Base-by-base conservation (phyloP, 2,329 filamentous ascomycete species). In the Penicillium sp. region DNA sequence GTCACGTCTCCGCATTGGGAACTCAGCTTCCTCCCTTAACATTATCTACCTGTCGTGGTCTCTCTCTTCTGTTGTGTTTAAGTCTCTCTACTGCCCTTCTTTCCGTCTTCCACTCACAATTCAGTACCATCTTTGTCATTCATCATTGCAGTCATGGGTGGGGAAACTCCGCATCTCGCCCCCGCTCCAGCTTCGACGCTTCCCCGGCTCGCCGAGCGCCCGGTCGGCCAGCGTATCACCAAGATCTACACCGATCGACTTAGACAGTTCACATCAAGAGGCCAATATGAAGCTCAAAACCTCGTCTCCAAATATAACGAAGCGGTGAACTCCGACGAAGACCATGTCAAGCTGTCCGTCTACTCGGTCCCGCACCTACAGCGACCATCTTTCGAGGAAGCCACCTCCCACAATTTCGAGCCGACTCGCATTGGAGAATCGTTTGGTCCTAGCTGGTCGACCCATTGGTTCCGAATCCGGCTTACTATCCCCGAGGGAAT, bases 371-470 rank as follows among this genome's bases (percentile, higher is more conserved):
- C 90, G 1, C 76, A 84, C 59, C 82, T 87, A 41, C 77, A 82
- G 22, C 82, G 93, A 13, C 93, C 93, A 2, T 84, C 85, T 3
- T 98, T 98, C 72, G 73, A 90, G 53, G 88, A 96, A 46, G 91
- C 90, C 10, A 81, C 76, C 10, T 77, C 75, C n/a, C 83, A 94
- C 57, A 73, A 84, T 6, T 98, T 91, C 73, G 79, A 78, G 42
- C 78, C 84, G 40, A 86, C 90, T 7, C 74, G 79, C 14, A 82
- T 89, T 44, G 90, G 91, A 49, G 78, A 85, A 47, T 81, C 76
- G 6, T 97, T 97, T 59, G 93, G 93, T 0, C 93, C 93, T 1
- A 93, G 89, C 28, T 98, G 93, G 93, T 86, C 89, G 1, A 98
- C 93, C 7, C 93, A 97, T 69, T 98, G 93, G 93, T 95, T 98